Base-by-base conservation (phyloP, 2,329 filamentous ascomycete genomes). In the Botrytis pseudocinerea region DNA sequence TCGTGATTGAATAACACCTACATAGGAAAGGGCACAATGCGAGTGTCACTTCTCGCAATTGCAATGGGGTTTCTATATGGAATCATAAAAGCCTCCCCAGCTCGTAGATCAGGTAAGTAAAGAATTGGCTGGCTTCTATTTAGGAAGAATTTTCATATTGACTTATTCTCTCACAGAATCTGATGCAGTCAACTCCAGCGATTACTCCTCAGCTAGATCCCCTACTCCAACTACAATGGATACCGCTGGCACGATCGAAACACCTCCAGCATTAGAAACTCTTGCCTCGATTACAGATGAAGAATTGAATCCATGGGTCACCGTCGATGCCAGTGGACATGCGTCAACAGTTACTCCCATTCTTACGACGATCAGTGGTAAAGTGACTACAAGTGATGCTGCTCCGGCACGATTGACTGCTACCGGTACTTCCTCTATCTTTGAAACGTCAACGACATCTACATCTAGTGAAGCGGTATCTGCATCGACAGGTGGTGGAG, bases 321-420 rank as follows among this genome's bases (percentile, higher is more conserved):
- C 78, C 7, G 76, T 80, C 40, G 74, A 78, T 73, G 73, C 74
- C n/a, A 78, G 74, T 70, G 78, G 78, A 22, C 46, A 71, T 32
- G 74, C 75, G 2, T 77, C 79, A 32, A 80, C 78, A 4, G 75
- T 78, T 42, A 80, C 78, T 22, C 77, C 79, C 1, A 71, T 75
- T 59, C 62, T 78, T 57, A 78, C 76, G 32, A 78, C 75, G 9
- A 72, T 79, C 20, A 74, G 75, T 59, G 76, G 77, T 12, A 75
- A 75, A 64, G 72, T 75, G 35, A 79, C 75, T 40, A 80, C 76
- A 1, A 74, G 78, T 40, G 74, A 75, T 73, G 73, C 75, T 35
- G 74, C 72, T 38, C 78, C 78, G 7, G 75, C 73, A 54, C 73
- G 61, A 32, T 71, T 78, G 70, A 79, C 77, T 32, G 62, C 70